phyloP scores from a whole-genome alignment of 108 stramenopile species.

The Cafeteria roenbergensis region DNA sequence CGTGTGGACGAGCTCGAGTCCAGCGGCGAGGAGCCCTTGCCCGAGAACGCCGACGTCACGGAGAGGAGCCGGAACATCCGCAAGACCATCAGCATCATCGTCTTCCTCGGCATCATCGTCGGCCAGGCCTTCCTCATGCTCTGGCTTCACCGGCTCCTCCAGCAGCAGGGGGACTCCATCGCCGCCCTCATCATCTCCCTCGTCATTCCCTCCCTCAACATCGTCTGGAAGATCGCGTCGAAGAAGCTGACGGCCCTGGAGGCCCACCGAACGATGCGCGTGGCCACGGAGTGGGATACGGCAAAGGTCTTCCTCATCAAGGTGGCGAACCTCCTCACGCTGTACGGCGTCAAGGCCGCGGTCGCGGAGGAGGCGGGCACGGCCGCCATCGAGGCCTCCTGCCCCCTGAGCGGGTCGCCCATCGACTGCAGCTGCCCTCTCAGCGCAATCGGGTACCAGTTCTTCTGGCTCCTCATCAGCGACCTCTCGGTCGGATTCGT shows the following conservation, averaged over 20 bases:
- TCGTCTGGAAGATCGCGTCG: constrained; percentile 1
- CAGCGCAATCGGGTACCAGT: neutral
- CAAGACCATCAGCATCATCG: neutral
- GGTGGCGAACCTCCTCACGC: neutral
- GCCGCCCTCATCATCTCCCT: neutral
- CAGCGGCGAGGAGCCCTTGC: neutral
- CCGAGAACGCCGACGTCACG: neutral
- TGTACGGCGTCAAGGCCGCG: constrained; percentile 2
- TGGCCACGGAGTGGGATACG: constrained; percentile 2
- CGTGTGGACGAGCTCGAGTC: neutral
- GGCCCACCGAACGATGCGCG: neutral
- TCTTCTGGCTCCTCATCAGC: constrained; percentile 7
- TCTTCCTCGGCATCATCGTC: neutral
- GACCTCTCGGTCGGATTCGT: neutral
- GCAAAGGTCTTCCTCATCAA: constrained; percentile 1
- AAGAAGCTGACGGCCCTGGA: neutral
- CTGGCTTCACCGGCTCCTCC: neutral
- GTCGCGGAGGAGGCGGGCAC: too few relatives aligned
- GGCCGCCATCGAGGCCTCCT: neutral
- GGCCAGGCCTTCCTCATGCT: neutral
- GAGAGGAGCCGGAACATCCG: neutral
- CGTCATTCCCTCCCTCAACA: neutral
- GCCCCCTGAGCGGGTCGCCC: neutral
- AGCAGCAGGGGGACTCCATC: neutral
- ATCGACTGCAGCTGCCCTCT: constrained; percentile 8